Percentiles rank a stretch among this genome's conserved stretches.
These are phyloP conservation scores for Cercospora janseana DNA, from an alignment of 2,329 filamentous ascomycete species.

Conservation along the genomic window DNA sequence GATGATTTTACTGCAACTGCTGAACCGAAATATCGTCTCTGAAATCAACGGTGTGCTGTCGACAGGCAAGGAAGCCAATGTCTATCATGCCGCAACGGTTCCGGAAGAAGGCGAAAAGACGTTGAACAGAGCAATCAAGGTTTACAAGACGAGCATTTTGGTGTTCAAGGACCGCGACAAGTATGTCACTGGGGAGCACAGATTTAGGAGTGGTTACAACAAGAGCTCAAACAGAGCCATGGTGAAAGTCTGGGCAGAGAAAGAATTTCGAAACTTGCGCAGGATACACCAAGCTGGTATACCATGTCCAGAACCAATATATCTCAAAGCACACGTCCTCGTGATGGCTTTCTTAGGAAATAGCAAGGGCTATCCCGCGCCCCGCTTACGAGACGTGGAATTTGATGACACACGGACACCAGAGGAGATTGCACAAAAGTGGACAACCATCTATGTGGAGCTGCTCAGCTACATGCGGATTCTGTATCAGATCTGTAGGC, in stretches of 20 bases:
- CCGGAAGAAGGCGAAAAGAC: constrained; percentile 55
- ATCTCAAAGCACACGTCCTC: constrained; percentile 87
- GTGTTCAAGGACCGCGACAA: constrained; percentile 97
- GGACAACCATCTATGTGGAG: constrained; percentile 76
- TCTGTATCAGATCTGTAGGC: constrained; percentile 85
- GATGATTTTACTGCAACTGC: constrained; percentile 94
- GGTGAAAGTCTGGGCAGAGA: constrained; percentile 98
- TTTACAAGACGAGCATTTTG: constrained; percentile 97
- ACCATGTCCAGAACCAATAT: constrained; percentile 83
- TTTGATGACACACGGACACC: constrained; percentile 57
- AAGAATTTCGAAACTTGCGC: constrained; percentile 92
- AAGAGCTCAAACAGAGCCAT: constrained; percentile 94
- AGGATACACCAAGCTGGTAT: constrained; percentile 81
- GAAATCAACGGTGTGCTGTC: constrained; percentile 94
- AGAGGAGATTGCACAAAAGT: constrained; percentile 61
- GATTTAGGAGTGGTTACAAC: constrained; percentile 86
- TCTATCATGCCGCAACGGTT: constrained; percentile 80
- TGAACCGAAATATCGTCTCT: constrained; percentile 83
- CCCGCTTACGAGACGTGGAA: constrained; percentile 81
- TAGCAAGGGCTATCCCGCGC: constrained; percentile 81
- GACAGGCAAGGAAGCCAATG: constrained; percentile 97
- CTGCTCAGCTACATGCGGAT: constrained; percentile 84
- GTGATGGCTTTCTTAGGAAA: constrained; percentile 94
- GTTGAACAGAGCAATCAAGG: constrained; percentile 85
- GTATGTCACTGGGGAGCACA: constrained; percentile 91